Conservation (phyloP, 345 rosid species). For the Clausena lansium region DNA sequence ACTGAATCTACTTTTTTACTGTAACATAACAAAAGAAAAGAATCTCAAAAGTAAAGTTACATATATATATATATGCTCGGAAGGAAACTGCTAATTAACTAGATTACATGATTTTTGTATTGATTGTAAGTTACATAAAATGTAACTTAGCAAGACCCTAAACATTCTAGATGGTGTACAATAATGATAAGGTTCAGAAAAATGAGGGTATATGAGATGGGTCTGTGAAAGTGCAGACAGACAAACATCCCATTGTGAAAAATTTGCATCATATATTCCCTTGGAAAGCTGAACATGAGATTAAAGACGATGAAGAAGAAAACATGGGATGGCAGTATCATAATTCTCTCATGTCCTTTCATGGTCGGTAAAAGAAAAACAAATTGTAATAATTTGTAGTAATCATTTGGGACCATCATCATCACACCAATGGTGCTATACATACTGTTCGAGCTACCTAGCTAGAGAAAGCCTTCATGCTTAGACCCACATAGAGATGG, state of each 20-base stretch:
- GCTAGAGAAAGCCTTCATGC: no score
- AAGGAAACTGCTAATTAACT: not conserved
- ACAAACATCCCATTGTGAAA: not conserved
- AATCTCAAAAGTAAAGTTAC: not conserved
- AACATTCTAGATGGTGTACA: not conserved
- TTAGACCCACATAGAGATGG: no score
- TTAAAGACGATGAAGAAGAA: not conserved
- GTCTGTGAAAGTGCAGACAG: not conserved
- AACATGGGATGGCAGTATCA: not conserved
- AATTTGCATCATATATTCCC: slow-evolving; percentile 1
- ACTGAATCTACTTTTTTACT: slow-evolving; percentile 15
- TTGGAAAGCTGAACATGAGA: slow-evolving; percentile 1
- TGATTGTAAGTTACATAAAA: no score
- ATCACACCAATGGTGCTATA: slow-evolving; percentile 7
- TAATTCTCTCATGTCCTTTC: slow-evolving; percentile 19
- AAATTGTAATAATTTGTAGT: not conserved
- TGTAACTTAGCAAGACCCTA: no score
- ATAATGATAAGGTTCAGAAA: not conserved
- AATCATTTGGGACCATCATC: slow-evolving; percentile 17
- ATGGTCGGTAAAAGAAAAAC: slow-evolving; percentile 9
- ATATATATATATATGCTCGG: not conserved
- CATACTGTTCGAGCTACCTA: not conserved
- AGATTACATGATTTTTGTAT: no score
- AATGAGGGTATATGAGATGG: not conserved
- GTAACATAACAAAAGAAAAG: not conserved